Base-by-base conservation (phyloP, 1,139 yeast species). In the Komagataea norvegica region DNA sequence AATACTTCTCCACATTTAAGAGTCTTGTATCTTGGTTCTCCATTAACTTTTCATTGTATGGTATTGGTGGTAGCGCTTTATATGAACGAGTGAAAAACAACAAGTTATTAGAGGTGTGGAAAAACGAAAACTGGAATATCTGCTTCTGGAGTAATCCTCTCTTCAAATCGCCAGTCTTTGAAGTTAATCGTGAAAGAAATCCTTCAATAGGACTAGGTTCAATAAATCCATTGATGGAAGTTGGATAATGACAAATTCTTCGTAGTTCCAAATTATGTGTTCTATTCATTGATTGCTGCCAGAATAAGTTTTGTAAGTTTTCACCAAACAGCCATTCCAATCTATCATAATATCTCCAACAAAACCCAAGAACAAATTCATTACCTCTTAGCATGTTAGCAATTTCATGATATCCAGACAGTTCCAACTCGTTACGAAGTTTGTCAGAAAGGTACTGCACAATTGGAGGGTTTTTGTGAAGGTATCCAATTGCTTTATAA, bases 251-350 rank as follows among this genome's bases (percentile, higher is more conserved):
- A 10, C 58, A 49, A 31, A 72, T 61, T n/a, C 70, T 68, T 33
- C 93, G 64, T 10, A 82, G 52, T 48, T 85, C 88, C 17, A 84
- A 57, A 38, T 67, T 74, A 52, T 71, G 73, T 0, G 72, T 60
- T 14, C 55, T 55, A 35, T 49, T 51, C 60, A 70, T 62, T 1
- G 66, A 64, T 67, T 74, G 67, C 7, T 65, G 59, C 20, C 69
- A 63, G 26, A 66, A 64, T 21, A 73, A 58, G 20, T 79, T 65
- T 5, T 68, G 49, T 38, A 75, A 74, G 28, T 71, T 65, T 31
- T 71, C 68, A 29, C 77, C 79, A 33, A 68, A 58, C 15, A 79
- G 60, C 95, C 95, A 87, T 49, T 85, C 93, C 10, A 86, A 52
- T 25, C 88, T 63, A 55, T 86, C 95, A 54, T 80, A 85, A 34